phyloP scores from a whole-genome alignment of 352 stramenopile genomes.

The Globisporangium ultimum region DNA sequence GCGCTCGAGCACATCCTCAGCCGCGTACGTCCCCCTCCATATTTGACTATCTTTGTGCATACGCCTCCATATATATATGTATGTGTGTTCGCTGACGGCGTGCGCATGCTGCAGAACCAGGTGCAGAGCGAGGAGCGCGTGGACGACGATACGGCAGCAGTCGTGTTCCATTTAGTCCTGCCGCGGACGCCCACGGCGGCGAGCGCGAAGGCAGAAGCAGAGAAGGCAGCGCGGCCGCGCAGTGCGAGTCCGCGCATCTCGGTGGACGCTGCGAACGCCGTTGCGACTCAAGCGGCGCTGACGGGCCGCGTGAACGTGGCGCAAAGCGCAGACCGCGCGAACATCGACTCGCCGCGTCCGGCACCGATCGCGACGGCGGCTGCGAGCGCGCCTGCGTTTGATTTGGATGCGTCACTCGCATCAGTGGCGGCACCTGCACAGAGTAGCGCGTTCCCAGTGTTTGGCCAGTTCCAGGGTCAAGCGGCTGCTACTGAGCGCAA shows the following conservation, averaged over 20 bases:
- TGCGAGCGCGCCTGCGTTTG: background rate
- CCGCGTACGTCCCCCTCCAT: constrained; percentile 9
- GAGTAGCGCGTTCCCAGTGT: constrained; percentile 6
- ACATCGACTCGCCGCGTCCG: constrained; percentile 13
- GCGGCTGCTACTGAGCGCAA: constrained; percentile 1
- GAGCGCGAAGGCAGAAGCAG: background rate
- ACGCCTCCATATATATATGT: background rate
- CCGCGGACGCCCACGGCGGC: constrained; percentile 17
- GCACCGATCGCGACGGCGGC: background rate
- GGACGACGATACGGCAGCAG: constrained; percentile 21
- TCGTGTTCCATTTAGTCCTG: constrained; percentile 80
- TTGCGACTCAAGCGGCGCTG: background rate
- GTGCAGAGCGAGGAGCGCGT: constrained; percentile 23
- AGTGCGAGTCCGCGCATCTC: background rate
- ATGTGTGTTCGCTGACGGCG: background rate
- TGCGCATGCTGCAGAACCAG: constrained; percentile 26
- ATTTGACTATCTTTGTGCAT: background rate
- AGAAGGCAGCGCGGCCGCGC: too few species aligned
- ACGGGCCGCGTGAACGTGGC: background rate
- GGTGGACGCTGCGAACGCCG: constrained; percentile 1
- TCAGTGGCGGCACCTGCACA: background rate
- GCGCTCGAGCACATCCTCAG: constrained; percentile 30
- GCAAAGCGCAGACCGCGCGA: constrained; percentile 1
- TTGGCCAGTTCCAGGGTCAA: constrained; percentile 8
- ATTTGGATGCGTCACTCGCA: background rate